These are phyloP conservation scores for Tetratostichococcus sp. DNA, from an alignment of 139 green algal genomes.

Conservation along the genomic window DNA sequence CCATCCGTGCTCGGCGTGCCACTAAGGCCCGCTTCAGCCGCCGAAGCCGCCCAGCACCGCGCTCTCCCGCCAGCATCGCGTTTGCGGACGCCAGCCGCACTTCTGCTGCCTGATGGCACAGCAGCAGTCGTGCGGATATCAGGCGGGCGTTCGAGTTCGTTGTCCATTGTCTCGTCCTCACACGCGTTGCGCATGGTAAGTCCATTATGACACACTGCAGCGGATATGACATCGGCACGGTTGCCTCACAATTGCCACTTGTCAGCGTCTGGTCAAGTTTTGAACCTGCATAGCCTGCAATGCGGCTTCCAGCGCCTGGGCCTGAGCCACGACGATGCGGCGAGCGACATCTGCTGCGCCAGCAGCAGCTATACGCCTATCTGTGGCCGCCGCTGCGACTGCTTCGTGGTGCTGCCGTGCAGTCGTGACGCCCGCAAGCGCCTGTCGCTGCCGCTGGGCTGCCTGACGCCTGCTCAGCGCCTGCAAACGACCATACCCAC, in stretches of 20 bases:
- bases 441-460: no score
- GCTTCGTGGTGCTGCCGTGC: neutral
- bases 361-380: neutral
- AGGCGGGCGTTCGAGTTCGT: no score
- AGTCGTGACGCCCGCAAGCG: neutral
- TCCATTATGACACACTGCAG: no score
- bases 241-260: no score
- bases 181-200: no score
- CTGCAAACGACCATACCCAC: neutral
- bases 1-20: constrained; percentile 7
- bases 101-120: neutral
- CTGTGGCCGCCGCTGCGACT: no score
- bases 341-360: neutral
- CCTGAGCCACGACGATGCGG: neutral
- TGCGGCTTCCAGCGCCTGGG: neutral
- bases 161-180: no score
- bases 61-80: neutral
- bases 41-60: neutral
- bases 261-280: no score
- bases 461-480: neutral
- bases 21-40: constrained; percentile 2
- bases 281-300: neutral
- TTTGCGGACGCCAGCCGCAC: neutral
- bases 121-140: no score
- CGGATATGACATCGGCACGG: no score